Base-by-base conservation (phyloP, 805 yeast species). In the Saturnispora galanensis region DNA sequence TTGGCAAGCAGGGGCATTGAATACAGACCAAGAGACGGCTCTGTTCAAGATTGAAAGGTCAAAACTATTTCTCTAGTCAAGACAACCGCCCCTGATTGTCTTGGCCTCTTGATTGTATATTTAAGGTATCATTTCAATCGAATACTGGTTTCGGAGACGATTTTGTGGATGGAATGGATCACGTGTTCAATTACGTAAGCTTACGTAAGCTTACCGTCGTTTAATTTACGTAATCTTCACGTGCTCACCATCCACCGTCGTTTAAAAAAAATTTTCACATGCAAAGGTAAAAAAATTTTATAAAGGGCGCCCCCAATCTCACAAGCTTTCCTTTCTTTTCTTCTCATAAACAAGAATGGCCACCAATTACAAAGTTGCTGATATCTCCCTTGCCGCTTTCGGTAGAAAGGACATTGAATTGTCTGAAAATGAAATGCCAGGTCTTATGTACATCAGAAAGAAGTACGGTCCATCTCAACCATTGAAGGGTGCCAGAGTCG, bases 341-440 rank as follows among this genome's bases (percentile, higher is more conserved):
- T 18, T 8, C 17, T 11, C 9, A 10, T 21, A 21, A 21, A 26
- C 39, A 34, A 44, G 34, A 30, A 41, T 44, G 40, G 45, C 40
- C 21, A 41, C 45, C 31, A 84, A 80, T 71, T 93, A 79, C 79
- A 90, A 93, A 73, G 96, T 90, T 68, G 94, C 97, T 61, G 98
- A 90, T 71, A 84, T 93, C 71, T 85, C 96, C 59, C 80, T 90
- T 56, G 97, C 98, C 65, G 98, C 98, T 66, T 90, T 93, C 71
- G 98, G 98, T 74, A 88, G 98, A 79, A 93, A 90, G 73, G 98
- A 90, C 73, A 93, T 90, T 63, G 97, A 90, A 74, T 79, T 90
- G 67, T 93, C 97, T 57, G 98, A 90, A 77, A 90, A 90, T 69
- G 97, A 90, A 74, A 87, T 89, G 97, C 97, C 97, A 59, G 97